Conservation (phyloP, 805 yeast species). For the Starmerella khaoyaiensis region DNA sequence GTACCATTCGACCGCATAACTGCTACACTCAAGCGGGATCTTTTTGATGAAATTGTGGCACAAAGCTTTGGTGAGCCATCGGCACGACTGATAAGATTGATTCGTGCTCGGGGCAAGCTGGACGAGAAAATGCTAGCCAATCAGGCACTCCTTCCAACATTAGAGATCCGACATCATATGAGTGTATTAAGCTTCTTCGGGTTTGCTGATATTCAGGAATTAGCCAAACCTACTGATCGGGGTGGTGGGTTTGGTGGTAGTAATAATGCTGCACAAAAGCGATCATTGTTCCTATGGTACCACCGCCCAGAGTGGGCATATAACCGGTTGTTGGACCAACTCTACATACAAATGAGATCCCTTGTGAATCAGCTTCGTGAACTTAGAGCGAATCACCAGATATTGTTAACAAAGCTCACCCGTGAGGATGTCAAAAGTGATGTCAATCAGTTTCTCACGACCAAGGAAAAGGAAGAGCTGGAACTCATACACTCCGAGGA, state of each 20-base stretch:
- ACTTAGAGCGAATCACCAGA: conserved; percentile 45
- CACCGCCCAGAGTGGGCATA: conserved; percentile 45
- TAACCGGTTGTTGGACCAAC: conserved; percentile 35
- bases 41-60: conserved; percentile 28
- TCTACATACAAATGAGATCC: conserved; percentile 38
- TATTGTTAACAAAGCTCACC: conserved; percentile 63
- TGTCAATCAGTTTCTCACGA: conserved; percentile 60
- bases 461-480: conserved; percentile 62
- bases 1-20: conserved; percentile 28
- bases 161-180: conserved; percentile 58
- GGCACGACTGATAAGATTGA: conserved; percentile 62
- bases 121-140: conserved; percentile 78
- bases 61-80: conserved; percentile 37
- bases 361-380: conserved; percentile 27
- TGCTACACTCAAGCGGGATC: conserved; percentile 22
- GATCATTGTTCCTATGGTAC: conserved; percentile 74
- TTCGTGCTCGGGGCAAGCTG: conserved; percentile 53
- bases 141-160: conserved; percentile 62
- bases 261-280: conserved; percentile 22
- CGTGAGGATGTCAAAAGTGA: conserved; percentile 83
- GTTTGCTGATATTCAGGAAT: conserved; percentile 78
- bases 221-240: conserved; percentile 82
- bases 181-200: conserved; percentile 55
- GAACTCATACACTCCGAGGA: conserved; percentile 35
- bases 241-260: conserved; percentile 54